A percentile compares a stretch with the other conserved stretches of the same genome.
Conservation (phyloP, 805 yeast genomes). For the Phaffomyces antillensis region DNA sequence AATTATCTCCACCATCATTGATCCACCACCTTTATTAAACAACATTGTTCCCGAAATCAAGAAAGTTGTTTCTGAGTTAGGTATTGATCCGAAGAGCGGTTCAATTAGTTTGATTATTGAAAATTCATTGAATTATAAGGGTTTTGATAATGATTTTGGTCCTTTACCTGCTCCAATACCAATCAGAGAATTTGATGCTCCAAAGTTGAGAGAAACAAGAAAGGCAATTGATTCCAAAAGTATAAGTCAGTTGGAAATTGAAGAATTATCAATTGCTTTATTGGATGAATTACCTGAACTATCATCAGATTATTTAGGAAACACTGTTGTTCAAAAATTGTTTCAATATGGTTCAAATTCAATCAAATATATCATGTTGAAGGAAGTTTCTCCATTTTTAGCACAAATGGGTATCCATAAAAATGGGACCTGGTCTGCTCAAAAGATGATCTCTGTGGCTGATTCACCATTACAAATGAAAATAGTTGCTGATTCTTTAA, state of each 20-base stretch:
- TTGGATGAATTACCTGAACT: constrained; percentile 83
- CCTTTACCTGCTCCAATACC: constrained; percentile 70
- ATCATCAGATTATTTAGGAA: constrained; percentile 89
- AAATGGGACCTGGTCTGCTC: constrained; percentile 99
- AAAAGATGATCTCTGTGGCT: constrained; percentile 80
- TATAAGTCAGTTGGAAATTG: constrained; percentile 57
- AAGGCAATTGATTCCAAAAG: constrained; percentile 56
- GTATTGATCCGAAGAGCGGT: constrained; percentile 24
- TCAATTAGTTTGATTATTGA: constrained; percentile 38
- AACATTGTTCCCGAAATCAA: constrained; percentile 25
- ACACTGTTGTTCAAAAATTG: constrained; percentile 89
- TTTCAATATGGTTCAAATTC: constrained; percentile 66
- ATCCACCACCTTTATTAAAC: constrained; percentile 16
- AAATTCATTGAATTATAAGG: constrained; percentile 36
- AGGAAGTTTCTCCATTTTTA: constrained; percentile 67
- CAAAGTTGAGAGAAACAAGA: constrained; percentile 79
- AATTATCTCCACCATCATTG: constrained; percentile 10
- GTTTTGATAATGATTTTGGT: constrained; percentile 52
- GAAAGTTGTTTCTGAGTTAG: constrained; percentile 25
- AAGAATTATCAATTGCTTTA: constrained; percentile 78
- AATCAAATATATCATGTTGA: constrained; percentile 74
- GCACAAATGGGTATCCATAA: constrained; percentile 94
- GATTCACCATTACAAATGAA: constrained; percentile 54
- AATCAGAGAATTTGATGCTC: constrained; percentile 75
- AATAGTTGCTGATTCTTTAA: constrained; percentile 60